phyloP scores from a whole-genome alignment of 306 rosid species.

The Dicorynia guianensis region DNA sequence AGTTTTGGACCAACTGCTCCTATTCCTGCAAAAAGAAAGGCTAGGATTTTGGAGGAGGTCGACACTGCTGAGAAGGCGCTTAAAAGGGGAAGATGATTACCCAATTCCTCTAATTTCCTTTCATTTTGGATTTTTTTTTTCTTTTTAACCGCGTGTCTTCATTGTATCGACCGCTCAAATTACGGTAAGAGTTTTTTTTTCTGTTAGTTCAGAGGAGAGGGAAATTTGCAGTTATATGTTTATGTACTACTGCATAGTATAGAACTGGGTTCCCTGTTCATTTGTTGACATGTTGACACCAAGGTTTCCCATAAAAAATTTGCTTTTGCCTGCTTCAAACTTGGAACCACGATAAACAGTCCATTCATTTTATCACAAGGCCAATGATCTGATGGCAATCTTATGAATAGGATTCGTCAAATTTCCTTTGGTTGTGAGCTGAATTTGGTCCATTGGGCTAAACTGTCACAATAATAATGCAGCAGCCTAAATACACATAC shows the following conservation, averaged over 20 bases:
- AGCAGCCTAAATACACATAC: too few relatives aligned
- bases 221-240: neutral
- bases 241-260: neutral
- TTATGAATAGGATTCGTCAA: too few relatives aligned
- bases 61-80: slow-evolving; percentile 89
- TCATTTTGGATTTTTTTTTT: neutral
- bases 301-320: too few relatives aligned
- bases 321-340: too few relatives aligned
- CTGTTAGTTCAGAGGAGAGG: slow-evolving; percentile 38
- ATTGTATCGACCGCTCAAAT: slow-evolving; percentile 1
- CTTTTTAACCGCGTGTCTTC: slow-evolving; percentile 2
- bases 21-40: slow-evolving; percentile 82
- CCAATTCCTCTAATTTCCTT: neutral
- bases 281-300: neutral
- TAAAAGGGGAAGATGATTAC: slow-evolving; percentile 70
- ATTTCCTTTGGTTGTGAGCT: too few relatives aligned
- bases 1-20: slow-evolving; percentile 97
- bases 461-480: too few relatives aligned
- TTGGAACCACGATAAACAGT: too few relatives aligned
- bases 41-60: slow-evolving; percentile 87
- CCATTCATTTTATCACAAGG: too few relatives aligned
- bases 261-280: neutral
- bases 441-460: too few relatives aligned
- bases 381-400: too few relatives aligned
- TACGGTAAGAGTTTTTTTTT: slow-evolving; percentile 37